Evolutionary conservation across 768 basidiomycete species (phyloP).

Genomic region (Xerocomellus amylosporus): DNA sequence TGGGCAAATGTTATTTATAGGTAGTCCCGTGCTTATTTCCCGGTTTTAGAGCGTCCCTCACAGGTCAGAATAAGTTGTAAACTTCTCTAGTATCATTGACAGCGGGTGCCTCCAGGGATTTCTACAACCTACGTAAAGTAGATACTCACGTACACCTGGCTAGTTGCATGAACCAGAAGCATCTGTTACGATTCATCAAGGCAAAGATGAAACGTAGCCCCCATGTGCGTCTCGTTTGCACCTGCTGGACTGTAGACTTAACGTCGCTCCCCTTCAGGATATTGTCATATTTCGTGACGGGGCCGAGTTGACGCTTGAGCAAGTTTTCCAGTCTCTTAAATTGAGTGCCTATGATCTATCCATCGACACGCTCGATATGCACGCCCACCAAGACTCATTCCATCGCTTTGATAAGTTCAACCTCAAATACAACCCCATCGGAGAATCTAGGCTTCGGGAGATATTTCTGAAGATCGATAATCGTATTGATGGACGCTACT

Average conservation of each 20-base stretch:
- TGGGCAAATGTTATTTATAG: slow-evolving; percentile 31
- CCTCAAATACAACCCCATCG: slow-evolving; percentile 94
- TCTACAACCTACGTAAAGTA: slow-evolving; percentile 97
- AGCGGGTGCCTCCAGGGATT: slow-evolving; percentile 61
- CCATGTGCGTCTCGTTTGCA: slow-evolving; percentile 45
- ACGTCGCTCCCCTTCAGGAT: slow-evolving; percentile 54
- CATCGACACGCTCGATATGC: slow-evolving; percentile 99
- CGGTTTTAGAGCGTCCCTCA: slow-evolving; percentile 30
- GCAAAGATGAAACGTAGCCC: slow-evolving; percentile 93
- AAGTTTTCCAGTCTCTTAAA: slow-evolving; percentile 96
- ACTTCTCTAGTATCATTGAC: slow-evolving; percentile 1
- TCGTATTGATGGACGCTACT: slow-evolving; percentile 84
- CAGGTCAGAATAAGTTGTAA: slow-evolving; percentile 17
- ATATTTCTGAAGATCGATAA: slow-evolving; percentile 99
- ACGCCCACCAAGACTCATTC: slow-evolving; percentile 96
- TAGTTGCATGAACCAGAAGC: slow-evolving; percentile 99
- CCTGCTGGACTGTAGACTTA: neutral
- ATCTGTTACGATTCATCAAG: slow-evolving; percentile 96
- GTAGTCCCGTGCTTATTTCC: slow-evolving; percentile 3
- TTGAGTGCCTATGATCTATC: slow-evolving; percentile 96
- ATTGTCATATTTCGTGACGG: slow-evolving; percentile 95
- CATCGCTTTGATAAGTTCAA: slow-evolving; percentile 99
- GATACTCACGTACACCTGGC: slow-evolving; percentile 99
- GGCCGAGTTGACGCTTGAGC: slow-evolving; percentile 77
- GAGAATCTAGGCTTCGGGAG: slow-evolving; percentile 90